Conservation (phyloP, 2,329 filamentous ascomycete genomes). For the Monilinia fructicola region DNA sequence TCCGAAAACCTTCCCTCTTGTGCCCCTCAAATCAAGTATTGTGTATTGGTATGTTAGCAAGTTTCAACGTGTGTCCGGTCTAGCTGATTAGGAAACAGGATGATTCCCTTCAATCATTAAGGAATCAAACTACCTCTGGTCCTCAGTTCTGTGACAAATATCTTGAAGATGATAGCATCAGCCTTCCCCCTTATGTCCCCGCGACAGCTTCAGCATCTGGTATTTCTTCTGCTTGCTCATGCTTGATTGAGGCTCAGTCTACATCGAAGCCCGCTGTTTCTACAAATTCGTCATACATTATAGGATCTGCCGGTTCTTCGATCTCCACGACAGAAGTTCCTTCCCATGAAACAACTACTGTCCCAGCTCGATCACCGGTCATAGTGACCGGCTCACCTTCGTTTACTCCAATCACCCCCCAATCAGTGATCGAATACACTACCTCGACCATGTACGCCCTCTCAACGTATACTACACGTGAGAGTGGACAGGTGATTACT, state of each 20-base stretch:
- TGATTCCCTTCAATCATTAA: slow-evolving; percentile 6
- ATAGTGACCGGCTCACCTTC: neutral
- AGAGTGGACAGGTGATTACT: neutral
- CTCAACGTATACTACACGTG: neutral
- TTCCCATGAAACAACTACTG: neutral
- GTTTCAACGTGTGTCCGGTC: neutral
- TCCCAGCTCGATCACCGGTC: neutral
- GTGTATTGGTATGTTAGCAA: neutral
- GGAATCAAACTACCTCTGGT: neutral
- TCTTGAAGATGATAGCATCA: slow-evolving; percentile 6
- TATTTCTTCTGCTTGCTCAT: slow-evolving; percentile 13
- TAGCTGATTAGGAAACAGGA: slow-evolving; percentile 10
- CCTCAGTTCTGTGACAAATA: slow-evolving; percentile 4
- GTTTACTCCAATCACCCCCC: neutral
- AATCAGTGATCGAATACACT: neutral
- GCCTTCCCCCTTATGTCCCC: neutral
- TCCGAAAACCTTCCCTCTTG: slow-evolving; percentile 13
- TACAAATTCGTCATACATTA: neutral
- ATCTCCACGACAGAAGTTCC: neutral
- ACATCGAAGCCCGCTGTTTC: neutral
- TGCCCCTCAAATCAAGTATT: slow-evolving; percentile 2
- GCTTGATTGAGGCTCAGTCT: slow-evolving; percentile 3
- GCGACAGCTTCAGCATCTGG: neutral
- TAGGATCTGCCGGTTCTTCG: neutral
- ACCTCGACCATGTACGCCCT: neutral